phyloP scores from a whole-genome alignment of 345 rosid genomes.

The Eucalyptus shirleyi region DNA sequence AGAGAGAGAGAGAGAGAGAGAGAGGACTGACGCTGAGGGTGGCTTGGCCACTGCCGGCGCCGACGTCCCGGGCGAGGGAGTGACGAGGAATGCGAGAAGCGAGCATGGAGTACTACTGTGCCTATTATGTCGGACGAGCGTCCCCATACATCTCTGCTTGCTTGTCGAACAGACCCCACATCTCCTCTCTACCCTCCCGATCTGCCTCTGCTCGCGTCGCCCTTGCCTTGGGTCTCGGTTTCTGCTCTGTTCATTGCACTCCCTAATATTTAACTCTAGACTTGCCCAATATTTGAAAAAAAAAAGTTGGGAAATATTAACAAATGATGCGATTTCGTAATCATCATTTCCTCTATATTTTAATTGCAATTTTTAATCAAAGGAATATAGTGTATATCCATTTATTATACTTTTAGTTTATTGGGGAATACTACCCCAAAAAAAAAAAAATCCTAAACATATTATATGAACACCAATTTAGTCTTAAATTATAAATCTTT shows the following conservation, averaged over 20 bases:
- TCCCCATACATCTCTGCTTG: constrained; percentile 56
- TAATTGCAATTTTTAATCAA: not conserved
- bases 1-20: not conserved
- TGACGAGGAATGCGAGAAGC: constrained; percentile 31
- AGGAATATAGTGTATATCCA: not conserved
- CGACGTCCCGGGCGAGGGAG: constrained; percentile 54
- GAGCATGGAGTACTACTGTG: constrained; percentile 47
- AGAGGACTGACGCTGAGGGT: constrained; percentile 30
- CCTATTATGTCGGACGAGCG: constrained; percentile 47
- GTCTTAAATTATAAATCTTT: too few relatives aligned
- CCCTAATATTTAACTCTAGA: not conserved
- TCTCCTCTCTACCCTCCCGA: not conserved
- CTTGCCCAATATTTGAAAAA: not conserved
- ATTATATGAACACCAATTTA: too few relatives aligned
- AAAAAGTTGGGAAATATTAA: not conserved
- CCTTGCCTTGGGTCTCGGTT: not conserved
- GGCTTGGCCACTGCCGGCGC: constrained; percentile 73
- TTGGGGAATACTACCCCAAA: too few relatives aligned
- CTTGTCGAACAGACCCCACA: constrained; percentile 59
- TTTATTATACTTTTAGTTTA: not conserved
- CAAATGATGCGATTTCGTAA: not conserved
- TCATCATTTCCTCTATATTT: not conserved
- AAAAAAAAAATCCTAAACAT: too few relatives aligned
- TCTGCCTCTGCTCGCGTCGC: not conserved
- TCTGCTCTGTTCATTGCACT: not conserved